Percentiles rank a stretch among this genome's conserved stretches.
Evolutionary conservation across 2,329 filamentous ascomycete genomes (phyloP).

Genomic region (Fusarium brevicatenulatum): DNA sequence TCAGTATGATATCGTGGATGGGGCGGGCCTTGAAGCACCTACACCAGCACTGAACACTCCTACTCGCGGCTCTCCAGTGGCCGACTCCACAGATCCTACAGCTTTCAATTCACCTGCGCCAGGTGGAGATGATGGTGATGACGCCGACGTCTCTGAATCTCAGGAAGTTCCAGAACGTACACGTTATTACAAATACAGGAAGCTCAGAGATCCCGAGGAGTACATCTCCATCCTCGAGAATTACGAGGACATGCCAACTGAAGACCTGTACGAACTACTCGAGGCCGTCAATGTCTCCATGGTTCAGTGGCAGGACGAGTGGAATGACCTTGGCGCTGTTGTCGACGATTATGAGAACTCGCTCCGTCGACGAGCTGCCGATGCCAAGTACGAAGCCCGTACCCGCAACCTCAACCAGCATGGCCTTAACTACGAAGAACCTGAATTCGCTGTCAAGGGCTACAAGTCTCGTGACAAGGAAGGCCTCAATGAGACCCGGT

Average conservation of each 20-base stretch:
- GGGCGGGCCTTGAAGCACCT: constrained; percentile 46
- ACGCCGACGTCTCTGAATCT: constrained; percentile 50
- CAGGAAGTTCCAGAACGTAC: constrained; percentile 46
- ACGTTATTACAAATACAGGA: constrained; percentile 57
- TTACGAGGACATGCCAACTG: constrained; percentile 59
- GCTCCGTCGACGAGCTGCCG: constrained; percentile 60
- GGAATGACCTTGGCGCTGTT: constrained; percentile 58
- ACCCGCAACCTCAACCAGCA: constrained; percentile 54
- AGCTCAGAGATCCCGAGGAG: constrained; percentile 61
- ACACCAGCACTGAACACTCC: constrained; percentile 54
- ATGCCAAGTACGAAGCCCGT: constrained; percentile 59
- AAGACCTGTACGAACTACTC: constrained; percentile 58
- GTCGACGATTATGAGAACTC: constrained; percentile 69
- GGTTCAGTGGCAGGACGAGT: constrained; percentile 65
- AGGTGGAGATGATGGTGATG: constrained; percentile 50
- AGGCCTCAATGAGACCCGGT: constrained; percentile 55
- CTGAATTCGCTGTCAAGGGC: constrained; percentile 66
- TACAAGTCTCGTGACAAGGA: constrained; percentile 60
- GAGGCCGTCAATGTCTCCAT: constrained; percentile 58
- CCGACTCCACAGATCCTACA: constrained; percentile 53
- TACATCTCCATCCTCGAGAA: constrained; percentile 61
- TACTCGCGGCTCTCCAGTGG: constrained; percentile 51
- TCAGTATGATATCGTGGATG: constrained; percentile 47
- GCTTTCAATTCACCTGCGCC: constrained; percentile 52
- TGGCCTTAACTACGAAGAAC: constrained; percentile 57